phyloP scores from a whole-genome alignment of 768 basidiomycete genomes.

The Cystobasidium ongulense region DNA sequence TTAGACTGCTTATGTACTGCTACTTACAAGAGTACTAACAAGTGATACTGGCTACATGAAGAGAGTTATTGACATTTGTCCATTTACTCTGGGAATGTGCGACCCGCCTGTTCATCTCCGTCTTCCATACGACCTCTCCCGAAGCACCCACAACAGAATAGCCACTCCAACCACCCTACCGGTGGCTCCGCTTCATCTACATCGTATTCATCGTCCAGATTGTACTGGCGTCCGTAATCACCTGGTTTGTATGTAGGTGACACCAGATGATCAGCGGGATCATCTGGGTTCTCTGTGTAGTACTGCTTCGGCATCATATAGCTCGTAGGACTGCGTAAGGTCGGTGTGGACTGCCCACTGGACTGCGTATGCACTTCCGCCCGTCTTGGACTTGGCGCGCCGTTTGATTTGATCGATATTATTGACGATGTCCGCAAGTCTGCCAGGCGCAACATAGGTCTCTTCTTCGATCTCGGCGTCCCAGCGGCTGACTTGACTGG shows the following conservation, averaged over 20 bases:
- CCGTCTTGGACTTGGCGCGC: not conserved
- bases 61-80: not conserved
- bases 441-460: not conserved
- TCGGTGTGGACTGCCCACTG: not conserved
- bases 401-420: not conserved
- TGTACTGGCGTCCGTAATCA: not conserved
- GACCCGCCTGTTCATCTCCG: slow-evolving; percentile 17
- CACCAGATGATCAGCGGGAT: not conserved
- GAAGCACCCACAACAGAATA: slow-evolving; percentile 26
- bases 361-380: not conserved
- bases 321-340: not conserved
- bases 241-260: not conserved
- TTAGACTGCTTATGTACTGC: not conserved
- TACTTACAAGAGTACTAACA: not conserved
- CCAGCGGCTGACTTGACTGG: not conserved
- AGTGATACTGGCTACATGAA: not conserved
- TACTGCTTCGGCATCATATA: not conserved
- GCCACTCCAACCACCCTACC: slow-evolving; percentile 3
- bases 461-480: not conserved
- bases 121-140: not conserved
- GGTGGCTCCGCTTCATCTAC: not conserved
- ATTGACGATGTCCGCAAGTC: not conserved
- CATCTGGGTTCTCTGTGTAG: not conserved
- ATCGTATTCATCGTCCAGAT: not conserved
- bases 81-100: slow-evolving; percentile 18